Conservation (phyloP, 768 basidiomycete genomes). For the Tylopilus balloui region DNA sequence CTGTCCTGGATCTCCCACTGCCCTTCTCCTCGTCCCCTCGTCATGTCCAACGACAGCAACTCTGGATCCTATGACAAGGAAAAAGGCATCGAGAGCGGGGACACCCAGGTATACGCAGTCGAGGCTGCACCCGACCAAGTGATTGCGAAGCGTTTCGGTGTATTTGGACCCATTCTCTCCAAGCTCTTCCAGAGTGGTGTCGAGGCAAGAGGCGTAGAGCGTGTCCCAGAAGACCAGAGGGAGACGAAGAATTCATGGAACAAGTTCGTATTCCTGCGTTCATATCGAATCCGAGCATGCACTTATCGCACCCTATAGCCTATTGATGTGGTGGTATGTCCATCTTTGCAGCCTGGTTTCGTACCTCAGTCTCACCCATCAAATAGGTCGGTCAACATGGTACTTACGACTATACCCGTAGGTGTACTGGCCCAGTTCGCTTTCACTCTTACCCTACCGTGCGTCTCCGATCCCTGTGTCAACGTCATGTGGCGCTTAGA, state of each 20-base stretch:
- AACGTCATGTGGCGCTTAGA: not conserved
- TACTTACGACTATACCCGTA: constrained; percentile 46
- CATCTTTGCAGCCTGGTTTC: not conserved
- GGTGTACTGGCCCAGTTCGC: constrained; percentile 46
- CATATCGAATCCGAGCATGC: not conserved
- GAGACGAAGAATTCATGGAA: constrained; percentile 43
- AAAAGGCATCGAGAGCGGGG: constrained; percentile 3
- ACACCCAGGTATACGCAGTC: not conserved
- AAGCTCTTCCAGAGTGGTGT: constrained; percentile 46
- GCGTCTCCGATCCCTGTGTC: constrained; percentile 13
- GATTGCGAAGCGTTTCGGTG: constrained; percentile 30
- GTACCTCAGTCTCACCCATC: constrained; percentile 5
- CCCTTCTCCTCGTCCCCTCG: not conserved
- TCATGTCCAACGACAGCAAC: constrained; percentile 6
- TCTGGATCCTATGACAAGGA: constrained; percentile 18
- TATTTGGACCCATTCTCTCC: constrained; percentile 29
- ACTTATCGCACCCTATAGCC: constrained; percentile 22
- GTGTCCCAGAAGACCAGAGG: constrained; percentile 47
- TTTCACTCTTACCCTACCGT: constrained; percentile 47
- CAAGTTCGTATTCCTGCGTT: constrained; percentile 29
- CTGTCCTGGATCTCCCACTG: not conserved
- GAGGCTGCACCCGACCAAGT: constrained; percentile 29
- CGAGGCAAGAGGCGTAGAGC: constrained; percentile 52
- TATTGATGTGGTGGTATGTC: constrained; percentile 44
- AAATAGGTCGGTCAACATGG: constrained; percentile 44